Percentiles rank a stretch among this genome's conserved stretches.
Evolutionary conservation across 495 filamentous ascomycete genomes (phyloP).

Genomic region (Diplogelasinospora grovesii): DNA sequence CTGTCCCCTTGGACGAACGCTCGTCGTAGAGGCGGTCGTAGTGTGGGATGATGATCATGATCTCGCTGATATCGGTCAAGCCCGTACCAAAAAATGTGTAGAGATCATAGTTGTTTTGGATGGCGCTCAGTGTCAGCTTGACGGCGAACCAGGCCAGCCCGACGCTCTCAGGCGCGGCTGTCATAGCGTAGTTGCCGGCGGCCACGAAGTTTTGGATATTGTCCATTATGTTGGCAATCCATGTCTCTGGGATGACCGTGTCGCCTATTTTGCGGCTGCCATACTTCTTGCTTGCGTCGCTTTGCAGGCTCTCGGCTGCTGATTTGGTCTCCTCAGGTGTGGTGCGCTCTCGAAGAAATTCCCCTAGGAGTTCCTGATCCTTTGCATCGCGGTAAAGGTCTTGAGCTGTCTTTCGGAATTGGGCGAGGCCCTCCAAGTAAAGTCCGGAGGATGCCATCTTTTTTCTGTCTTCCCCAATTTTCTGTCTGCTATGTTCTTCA

Average conservation of each 20-base stretch:
- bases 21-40: constrained; percentile 25
- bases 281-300: constrained; percentile 16
- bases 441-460: constrained; percentile 8
- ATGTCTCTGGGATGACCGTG: constrained; percentile 16
- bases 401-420: constrained; percentile 11
- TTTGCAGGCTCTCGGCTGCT: constrained; percentile 15
- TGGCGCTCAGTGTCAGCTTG: constrained; percentile 20
- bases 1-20: constrained; percentile 5
- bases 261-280: constrained; percentile 16
- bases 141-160: constrained; percentile 25
- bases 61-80: constrained; percentile 23
- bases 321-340: constrained; percentile 14
- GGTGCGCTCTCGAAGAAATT: constrained; percentile 13
- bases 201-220: constrained; percentile 22
- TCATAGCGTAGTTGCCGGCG: constrained; percentile 15
- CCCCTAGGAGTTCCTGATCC: constrained; percentile 12
- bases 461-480: too few species aligned
- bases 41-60: constrained; percentile 24
- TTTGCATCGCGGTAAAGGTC: constrained; percentile 12
- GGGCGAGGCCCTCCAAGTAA: constrained; percentile 15
- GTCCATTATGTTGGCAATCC: constrained; percentile 21
- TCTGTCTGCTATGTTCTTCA: too few species aligned
- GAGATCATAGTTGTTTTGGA: constrained; percentile 25
- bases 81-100: constrained; percentile 25
- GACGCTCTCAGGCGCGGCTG: constrained; percentile 22